Evolutionary conservation across 1,284 basidiomycete genomes (phyloP).

Genomic region (Abortiporus biennis): DNA sequence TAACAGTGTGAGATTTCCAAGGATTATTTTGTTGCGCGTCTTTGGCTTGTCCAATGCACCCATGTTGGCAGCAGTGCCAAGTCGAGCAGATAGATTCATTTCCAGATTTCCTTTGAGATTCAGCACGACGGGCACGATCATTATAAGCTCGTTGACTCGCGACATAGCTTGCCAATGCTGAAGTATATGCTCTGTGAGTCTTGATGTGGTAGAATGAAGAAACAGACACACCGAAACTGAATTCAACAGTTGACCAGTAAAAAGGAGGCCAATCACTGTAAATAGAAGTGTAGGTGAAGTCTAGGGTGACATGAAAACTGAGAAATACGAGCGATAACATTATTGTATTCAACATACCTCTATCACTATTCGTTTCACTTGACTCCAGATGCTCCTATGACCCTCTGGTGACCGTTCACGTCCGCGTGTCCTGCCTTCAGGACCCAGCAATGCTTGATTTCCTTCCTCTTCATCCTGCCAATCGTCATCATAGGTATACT

Average conservation of each 20-base stretch:
- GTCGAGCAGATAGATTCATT: slow-evolving; percentile 84
- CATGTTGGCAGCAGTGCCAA: slow-evolving; percentile 76
- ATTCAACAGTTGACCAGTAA: slow-evolving; percentile 86
- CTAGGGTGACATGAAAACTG: slow-evolving; percentile 32
- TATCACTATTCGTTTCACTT: slow-evolving; percentile 53
- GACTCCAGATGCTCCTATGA: slow-evolving; percentile 34
- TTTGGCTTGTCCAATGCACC: slow-evolving; percentile 80
- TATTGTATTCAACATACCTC: slow-evolving; percentile 41
- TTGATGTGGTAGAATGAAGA: neutral
- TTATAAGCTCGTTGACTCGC: slow-evolving; percentile 91
- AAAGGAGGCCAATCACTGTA: slow-evolving; percentile 69
- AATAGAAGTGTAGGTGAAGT: slow-evolving; percentile 69
- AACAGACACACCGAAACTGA: slow-evolving; percentile 65
- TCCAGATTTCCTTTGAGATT: slow-evolving; percentile 97
- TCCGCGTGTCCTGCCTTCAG: slow-evolving; percentile 19
- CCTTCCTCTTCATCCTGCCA: slow-evolving; percentile 28
- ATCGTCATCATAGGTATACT: slow-evolving; percentile 20
- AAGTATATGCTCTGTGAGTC: slow-evolving; percentile 2
- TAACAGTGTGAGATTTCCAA: slow-evolving; percentile 82
- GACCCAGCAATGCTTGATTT: slow-evolving; percentile 27
- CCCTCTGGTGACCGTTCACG: slow-evolving; percentile 16
- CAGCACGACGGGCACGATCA: slow-evolving; percentile 91
- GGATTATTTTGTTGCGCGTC: slow-evolving; percentile 62
- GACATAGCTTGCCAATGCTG: slow-evolving; percentile 88
- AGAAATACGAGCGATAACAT: slow-evolving; percentile 2